These are phyloP conservation scores for Mucor racemosus DNA, from an alignment of 371 early-diverging fungal genomes.

Conservation along the genomic window DNA sequence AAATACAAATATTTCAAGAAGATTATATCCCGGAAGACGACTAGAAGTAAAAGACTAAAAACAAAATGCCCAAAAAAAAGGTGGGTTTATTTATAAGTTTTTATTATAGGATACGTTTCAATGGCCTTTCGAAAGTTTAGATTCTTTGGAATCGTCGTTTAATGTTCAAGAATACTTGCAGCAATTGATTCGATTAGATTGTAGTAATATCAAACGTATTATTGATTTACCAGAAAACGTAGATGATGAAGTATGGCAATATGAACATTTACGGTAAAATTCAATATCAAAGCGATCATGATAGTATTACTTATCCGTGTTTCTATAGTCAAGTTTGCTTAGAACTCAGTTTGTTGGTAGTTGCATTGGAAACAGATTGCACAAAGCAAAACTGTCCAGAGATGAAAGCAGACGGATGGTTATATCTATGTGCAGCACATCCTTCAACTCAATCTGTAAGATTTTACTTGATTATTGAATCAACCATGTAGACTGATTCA, in stretches of 20 bases:
- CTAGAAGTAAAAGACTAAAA: slow-evolving; percentile 37
- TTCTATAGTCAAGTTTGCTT: slow-evolving; percentile 74
- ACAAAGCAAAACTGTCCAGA: slow-evolving; percentile 82
- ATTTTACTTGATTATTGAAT: not conserved
- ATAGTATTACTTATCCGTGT: not conserved
- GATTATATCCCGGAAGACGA: slow-evolving; percentile 47
- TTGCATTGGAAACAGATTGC: slow-evolving; percentile 80
- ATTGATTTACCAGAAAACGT: slow-evolving; percentile 72
- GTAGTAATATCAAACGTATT: slow-evolving; percentile 64
- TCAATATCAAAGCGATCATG: not conserved
- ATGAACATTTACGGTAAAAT: slow-evolving; percentile 83
- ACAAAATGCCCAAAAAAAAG: not conserved
- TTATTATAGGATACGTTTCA: slow-evolving; percentile 57
- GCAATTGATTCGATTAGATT: slow-evolving; percentile 68
- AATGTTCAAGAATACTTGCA: slow-evolving; percentile 89
- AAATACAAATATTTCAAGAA: slow-evolving; percentile 17
- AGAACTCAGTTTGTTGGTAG: slow-evolving; percentile 80
- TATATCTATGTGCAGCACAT: slow-evolving; percentile 94
- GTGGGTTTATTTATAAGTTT: not conserved
- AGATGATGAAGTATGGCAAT: slow-evolving; percentile 83
- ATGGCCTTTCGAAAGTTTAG: slow-evolving; percentile 60
- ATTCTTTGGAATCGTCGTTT: slow-evolving; percentile 75
- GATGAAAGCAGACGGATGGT: slow-evolving; percentile 93
- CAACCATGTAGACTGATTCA: not conserved
- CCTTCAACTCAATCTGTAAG: slow-evolving; percentile 77